These are phyloP conservation scores for Gelatoporia subvermispora DNA, from an alignment of 768 basidiomycete genomes.

Conservation along the genomic window DNA sequence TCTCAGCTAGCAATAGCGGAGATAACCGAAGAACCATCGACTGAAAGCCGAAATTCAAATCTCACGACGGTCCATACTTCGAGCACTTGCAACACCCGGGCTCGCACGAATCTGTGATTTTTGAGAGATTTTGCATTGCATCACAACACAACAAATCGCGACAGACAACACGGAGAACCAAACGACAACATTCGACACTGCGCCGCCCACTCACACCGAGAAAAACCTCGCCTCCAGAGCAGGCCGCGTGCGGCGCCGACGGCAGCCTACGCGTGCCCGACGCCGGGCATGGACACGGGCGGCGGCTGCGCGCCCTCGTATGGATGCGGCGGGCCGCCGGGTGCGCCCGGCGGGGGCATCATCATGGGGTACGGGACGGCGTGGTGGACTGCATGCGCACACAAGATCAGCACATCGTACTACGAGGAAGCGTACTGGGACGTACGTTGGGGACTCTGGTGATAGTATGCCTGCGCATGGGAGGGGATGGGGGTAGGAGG, in stretches of 20 bases:
- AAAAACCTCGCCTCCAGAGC: background rate
- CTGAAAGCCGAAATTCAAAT: too few species aligned
- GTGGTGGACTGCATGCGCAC: slow-evolving; percentile 59
- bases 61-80: too few species aligned
- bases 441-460: slow-evolving; percentile 84
- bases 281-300: slow-evolving; percentile 73
- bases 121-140: slow-evolving; percentile 14
- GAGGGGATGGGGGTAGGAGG: slow-evolving; percentile 87
- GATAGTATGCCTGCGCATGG: slow-evolving; percentile 84
- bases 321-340: slow-evolving; percentile 60
- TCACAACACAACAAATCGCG: slow-evolving; percentile 22
- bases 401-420: slow-evolving; percentile 7
- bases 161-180: slow-evolving; percentile 19
- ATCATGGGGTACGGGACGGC: slow-evolving; percentile 89
- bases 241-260: background rate
- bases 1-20: too few species aligned
- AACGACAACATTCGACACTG: slow-evolving; percentile 15
- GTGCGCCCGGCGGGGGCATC: slow-evolving; percentile 75
- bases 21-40: too few species aligned
- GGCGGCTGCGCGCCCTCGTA: slow-evolving; percentile 70
- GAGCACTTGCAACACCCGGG: too few species aligned
- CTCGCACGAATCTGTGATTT: slow-evolving; percentile 1
- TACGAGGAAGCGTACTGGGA: slow-evolving; percentile 14
- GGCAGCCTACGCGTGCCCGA: slow-evolving; percentile 41
- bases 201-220: slow-evolving; percentile 4